Conservation (phyloP, 495 filamentous ascomycete species). For the Lophium mytilinum region DNA sequence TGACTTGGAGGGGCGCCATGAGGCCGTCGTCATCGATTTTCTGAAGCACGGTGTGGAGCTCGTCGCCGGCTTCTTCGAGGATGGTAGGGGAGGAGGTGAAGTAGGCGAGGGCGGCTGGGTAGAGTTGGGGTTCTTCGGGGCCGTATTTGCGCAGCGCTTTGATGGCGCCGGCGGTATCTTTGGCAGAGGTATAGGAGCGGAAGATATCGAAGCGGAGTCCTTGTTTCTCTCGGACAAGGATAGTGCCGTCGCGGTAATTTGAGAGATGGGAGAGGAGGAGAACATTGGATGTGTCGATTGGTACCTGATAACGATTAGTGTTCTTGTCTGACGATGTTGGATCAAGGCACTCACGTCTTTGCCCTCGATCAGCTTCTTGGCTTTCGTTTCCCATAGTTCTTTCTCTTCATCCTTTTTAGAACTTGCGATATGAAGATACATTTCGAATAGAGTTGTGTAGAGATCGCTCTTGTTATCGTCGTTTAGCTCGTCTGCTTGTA, state of each 20-base stretch:
- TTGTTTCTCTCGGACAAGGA: constrained; percentile 86
- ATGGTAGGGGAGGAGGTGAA: constrained; percentile 78
- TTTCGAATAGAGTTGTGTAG: constrained; percentile 93
- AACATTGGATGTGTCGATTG: constrained; percentile 91
- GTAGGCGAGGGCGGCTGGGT: constrained; percentile 86
- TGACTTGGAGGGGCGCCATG: constrained; percentile 94
- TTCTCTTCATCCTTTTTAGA: constrained; percentile 62
- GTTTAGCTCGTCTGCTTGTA: constrained; percentile 56
- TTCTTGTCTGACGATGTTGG: background rate
- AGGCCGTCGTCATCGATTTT: constrained; percentile 85
- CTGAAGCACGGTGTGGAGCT: constrained; percentile 67
- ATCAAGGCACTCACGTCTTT: constrained; percentile 47
- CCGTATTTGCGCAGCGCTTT: constrained; percentile 86
- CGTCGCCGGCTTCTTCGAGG: constrained; percentile 80
- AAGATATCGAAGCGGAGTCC: constrained; percentile 93
- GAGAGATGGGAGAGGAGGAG: constrained; percentile 87
- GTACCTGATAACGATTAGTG: constrained; percentile 42
- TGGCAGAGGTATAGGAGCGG: constrained; percentile 87
- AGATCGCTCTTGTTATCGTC: constrained; percentile 73
- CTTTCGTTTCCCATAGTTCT: constrained; percentile 81
- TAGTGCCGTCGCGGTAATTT: constrained; percentile 82
- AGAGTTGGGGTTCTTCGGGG: constrained; percentile 82
- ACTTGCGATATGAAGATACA: constrained; percentile 86
- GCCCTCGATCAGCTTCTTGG: constrained; percentile 71
- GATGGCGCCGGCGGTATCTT: constrained; percentile 85